Evolutionary conservation across 164 flowering plant genomes (phyloP).

Genomic region (Stephania yunnanensis): DNA sequence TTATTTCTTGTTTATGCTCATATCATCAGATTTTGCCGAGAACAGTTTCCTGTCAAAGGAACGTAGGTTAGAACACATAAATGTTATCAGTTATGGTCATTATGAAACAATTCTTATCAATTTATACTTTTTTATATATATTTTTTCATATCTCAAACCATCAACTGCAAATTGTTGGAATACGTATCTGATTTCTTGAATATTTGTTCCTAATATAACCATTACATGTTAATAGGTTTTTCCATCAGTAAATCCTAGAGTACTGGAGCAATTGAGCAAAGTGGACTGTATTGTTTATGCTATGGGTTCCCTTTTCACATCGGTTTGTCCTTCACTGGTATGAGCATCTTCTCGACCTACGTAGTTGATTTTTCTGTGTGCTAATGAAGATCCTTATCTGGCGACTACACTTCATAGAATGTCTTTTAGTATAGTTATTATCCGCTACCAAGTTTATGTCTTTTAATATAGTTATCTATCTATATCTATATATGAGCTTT

Average conservation of each 20-base stretch:
- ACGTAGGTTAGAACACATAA: neutral
- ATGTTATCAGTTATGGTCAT: too few relatives aligned
- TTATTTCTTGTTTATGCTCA: neutral
- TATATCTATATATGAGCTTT: too few relatives aligned
- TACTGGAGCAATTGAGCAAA: slow-evolving; percentile 61
- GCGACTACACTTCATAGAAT: too few relatives aligned
- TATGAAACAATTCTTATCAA: neutral
- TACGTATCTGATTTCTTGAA: neutral
- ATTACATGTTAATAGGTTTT: slow-evolving; percentile 49
- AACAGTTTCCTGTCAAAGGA: neutral
- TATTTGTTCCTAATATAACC: neutral
- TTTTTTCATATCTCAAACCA: neutral
- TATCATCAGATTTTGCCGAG: too few relatives aligned
- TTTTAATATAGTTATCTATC: too few relatives aligned
- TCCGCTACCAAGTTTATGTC: too few relatives aligned
- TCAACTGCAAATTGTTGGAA: neutral
- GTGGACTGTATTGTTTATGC: slow-evolving; percentile 89
- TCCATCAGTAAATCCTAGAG: slow-evolving; percentile 63
- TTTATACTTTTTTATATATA: neutral
- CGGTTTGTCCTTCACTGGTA: slow-evolving; percentile 96
- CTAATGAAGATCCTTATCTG: neutral
- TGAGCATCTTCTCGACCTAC: neutral
- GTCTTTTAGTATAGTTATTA: too few relatives aligned
- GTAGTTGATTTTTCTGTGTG: neutral
- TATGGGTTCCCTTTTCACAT: slow-evolving; percentile 96